Base-by-base conservation (phyloP, 495 filamentous ascomycete species). In the Penicillium bialowiezense region DNA sequence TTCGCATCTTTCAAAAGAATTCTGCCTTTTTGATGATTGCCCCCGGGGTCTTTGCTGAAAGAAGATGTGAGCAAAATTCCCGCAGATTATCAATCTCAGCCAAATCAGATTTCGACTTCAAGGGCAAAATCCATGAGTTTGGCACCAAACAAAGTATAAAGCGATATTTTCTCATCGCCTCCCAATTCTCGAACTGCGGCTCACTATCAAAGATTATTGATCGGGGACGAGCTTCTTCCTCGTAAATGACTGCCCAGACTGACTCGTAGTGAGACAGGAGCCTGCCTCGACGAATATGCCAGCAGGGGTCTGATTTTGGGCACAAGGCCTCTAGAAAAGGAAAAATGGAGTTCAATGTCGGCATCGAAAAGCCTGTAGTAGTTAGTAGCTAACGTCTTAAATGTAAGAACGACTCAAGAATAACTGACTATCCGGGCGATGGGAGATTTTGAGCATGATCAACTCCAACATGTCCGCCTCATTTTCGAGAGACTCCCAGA, bases 391-490 rank as follows among this genome's bases (percentile, higher is more conserved):
- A 31, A 23, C 3, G 7, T 46, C 17, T 31, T 14, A 14, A 7
- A 40, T 40, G 0, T 40, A 1, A 21, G 34, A 12, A 29, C 13
- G 33, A 17, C 21, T 31, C 20, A 34, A 40, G 4, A 17, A 21
- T 8, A 24, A 52, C 54, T 20, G 18, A 56, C 54, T 29, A 33
- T 56, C 54, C 26, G 49, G 54, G 21, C 42, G 43, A 44, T 19
- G 40, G 31, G 24, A 23, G 18, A 44, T 13, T 44, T 45, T 56
- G 24, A 56, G 18, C 13, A 52, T 44, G 19, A 52, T 48, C 12
- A 49, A 28, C 44, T 56, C 54, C 17, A 52, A 41, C 24, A 48
- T 44, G 39, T 47, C 37, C 37, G 36, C 26, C n/a, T 56, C 54
- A 34, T 34, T 24, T 18, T 52, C 39, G 3, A 56, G 44, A 31